Evolutionary conservation across 768 basidiomycete genomes (phyloP).

Genomic region (Scleroderma bovista): DNA sequence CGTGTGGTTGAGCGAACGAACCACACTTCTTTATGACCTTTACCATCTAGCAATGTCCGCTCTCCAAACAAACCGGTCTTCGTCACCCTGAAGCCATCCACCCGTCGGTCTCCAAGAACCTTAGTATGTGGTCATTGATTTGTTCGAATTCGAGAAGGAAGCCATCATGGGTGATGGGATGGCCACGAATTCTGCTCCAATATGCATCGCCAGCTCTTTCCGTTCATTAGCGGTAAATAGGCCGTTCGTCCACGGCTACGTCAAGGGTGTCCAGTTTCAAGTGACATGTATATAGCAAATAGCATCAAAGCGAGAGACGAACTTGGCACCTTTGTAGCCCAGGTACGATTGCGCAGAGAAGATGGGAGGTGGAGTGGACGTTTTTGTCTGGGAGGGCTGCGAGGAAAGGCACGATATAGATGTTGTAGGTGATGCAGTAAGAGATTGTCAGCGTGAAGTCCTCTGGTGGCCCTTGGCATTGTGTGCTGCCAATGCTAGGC

Average conservation of each 20-base stretch:
- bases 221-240: slow-evolving; percentile 93
- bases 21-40: not conserved
- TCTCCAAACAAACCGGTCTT: slow-evolving; percentile 95
- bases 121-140: slow-evolving; percentile 74
- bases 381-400: slow-evolving; percentile 10
- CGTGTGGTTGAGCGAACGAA: not conserved
- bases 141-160: slow-evolving; percentile 95
- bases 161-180: slow-evolving; percentile 90
- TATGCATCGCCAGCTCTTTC: slow-evolving; percentile 69
- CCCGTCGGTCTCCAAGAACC: slow-evolving; percentile 60
- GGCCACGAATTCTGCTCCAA: slow-evolving; percentile 74
- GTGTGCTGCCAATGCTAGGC: slow-evolving; percentile 34
- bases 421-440: slow-evolving; percentile 11
- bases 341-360: slow-evolving; percentile 97
- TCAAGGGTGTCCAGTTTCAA: slow-evolving; percentile 93
- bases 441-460: slow-evolving; percentile 26
- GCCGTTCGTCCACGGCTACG: slow-evolving; percentile 70
- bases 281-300: slow-evolving; percentile 90
- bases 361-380: slow-evolving; percentile 24
- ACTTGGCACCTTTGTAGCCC: slow-evolving; percentile 97
- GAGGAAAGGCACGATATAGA: not conserved
- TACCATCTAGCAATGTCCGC: slow-evolving; percentile 88
- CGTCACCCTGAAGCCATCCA: slow-evolving; percentile 65
- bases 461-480: slow-evolving; percentile 84
- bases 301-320: slow-evolving; percentile 92